Evolutionary conservation across 2,329 filamentous ascomycete species (phyloP).

Genomic region (Xylariaceae sp.): DNA sequence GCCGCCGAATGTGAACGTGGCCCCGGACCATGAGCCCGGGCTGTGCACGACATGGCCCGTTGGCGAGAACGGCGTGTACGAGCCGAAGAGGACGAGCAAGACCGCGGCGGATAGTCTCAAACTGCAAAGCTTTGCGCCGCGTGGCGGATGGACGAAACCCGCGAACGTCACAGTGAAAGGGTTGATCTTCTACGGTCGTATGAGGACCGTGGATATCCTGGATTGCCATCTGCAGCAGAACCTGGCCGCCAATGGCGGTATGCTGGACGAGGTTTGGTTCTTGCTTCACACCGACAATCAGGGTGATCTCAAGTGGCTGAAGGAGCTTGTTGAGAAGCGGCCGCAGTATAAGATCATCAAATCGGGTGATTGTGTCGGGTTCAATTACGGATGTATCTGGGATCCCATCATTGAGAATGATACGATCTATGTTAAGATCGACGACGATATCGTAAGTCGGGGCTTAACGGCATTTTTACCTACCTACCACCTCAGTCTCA

Average conservation of each 20-base stretch:
- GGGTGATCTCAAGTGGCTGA: constrained; percentile 37
- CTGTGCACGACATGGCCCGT: constrained; percentile 30
- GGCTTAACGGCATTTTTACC: too few species aligned
- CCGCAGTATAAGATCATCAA: constrained; percentile 35
- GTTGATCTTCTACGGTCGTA: constrained; percentile 44
- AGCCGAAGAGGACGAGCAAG: not conserved
- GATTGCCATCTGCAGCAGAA: constrained; percentile 45
- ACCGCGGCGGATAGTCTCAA: too few species aligned
- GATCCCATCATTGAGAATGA: constrained; percentile 29
- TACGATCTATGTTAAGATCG: constrained; percentile 42
- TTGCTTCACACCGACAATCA: constrained; percentile 39
- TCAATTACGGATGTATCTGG: constrained; percentile 35
- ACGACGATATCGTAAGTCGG: constrained; percentile 42
- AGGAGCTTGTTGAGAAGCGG: constrained; percentile 35
- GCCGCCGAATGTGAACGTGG: too few species aligned
- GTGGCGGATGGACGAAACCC: constrained; percentile 28
- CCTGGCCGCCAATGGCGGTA: constrained; percentile 40
- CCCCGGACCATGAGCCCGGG: constrained; percentile 11
- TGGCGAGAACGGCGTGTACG: constrained; percentile 15
- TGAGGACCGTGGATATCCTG: constrained; percentile 40
- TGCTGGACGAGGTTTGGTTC: constrained; percentile 43
- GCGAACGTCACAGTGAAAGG: constrained; percentile 36
- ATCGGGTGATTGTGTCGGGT: constrained; percentile 32
- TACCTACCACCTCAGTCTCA: too few species aligned
- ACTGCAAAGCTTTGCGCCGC: constrained; percentile 23